Conservation (phyloP, 2,329 filamentous ascomycete genomes). For the Reticulascus tulasneorum region DNA sequence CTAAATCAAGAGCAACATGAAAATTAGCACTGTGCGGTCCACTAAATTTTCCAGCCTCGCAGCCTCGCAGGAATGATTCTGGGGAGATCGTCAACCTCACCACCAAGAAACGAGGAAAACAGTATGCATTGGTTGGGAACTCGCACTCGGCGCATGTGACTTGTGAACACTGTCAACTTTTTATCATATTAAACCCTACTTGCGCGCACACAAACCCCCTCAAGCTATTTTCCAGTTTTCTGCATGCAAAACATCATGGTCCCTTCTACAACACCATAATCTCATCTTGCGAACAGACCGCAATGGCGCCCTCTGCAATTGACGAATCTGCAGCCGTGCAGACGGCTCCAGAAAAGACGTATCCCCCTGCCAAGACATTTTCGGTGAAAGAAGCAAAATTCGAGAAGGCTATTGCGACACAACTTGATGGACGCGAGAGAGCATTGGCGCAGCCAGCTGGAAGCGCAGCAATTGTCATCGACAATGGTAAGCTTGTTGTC, state of each 20-base stretch:
- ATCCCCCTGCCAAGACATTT: conserved; percentile 53
- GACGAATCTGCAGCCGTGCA: conserved; percentile 36
- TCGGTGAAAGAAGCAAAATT: conserved; percentile 60
- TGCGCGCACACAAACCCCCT: too few species aligned
- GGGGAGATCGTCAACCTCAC: too few species aligned
- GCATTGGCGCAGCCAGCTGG: conserved; percentile 54
- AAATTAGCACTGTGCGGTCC: conserved; percentile 2
- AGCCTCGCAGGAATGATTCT: conserved; percentile 29
- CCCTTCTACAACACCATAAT: conserved; percentile 11
- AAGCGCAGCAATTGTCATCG: conserved; percentile 84
- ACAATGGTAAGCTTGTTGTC: conserved; percentile 74
- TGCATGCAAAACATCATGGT: conserved; percentile 10
- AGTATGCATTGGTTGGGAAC: too few species aligned
- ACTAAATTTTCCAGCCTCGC: conserved; percentile 20
- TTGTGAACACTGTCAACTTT: too few species aligned
- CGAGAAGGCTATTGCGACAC: conserved; percentile 48
- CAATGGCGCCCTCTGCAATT: conserved; percentile 52
- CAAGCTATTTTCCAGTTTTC: too few species aligned
- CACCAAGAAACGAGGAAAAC: too few species aligned
- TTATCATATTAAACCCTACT: neutral
- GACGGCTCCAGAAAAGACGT: conserved; percentile 39
- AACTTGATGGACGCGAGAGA: conserved; percentile 65
- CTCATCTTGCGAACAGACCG: conserved; percentile 17
- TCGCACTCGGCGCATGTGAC: neutral
- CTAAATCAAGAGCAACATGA: too few species aligned